Base-by-base conservation (phyloP, 768 basidiomycete genomes). In the Trametes punicea region DNA sequence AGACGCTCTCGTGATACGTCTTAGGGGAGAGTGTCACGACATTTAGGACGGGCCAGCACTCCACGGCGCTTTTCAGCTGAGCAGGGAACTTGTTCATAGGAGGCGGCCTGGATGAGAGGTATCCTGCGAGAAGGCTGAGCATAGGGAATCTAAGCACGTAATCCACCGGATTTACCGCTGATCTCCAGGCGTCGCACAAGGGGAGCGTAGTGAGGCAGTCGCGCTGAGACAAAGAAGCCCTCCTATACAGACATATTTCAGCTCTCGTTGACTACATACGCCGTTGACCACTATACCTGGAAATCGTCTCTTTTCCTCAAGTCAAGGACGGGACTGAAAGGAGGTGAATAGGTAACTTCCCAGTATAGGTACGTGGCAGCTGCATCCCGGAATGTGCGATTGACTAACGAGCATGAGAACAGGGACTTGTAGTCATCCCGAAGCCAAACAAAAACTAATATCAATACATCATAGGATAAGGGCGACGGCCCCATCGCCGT, bases 351-450 rank as follows among this genome's bases (percentile, higher is more conserved):
- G n/a, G 76, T 68, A 8, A 82, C 75, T 18, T 66, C 65, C 15
- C 65, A 62, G 57, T 83, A 84, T 0, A 85, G 73, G 18, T 80
- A 48, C 21, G 65, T 70, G 13, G 79, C 74, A 7, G 80, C 75
- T 8, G 71, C 75, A 31, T 62, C 59, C 60, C 75, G 75, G 64
- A 81, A 78, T n/a, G 73, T 70, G 51, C 68, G 69, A 60, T 75
- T 77, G 15, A 81, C 80, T 13, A 81, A 64, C 33, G 78, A 67
- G 61, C 75, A 81, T 8, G 57, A 60, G 52, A 60, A 73, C 18
- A 85, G 70, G 0, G 72, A 55, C 18, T 47, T 44, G 52, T 69
- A 72, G 57, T 81, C 73, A 9, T 74, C 62, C 31, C 41, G 51
- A 29, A 77, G 65, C 34, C 62, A 34, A 20, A 66, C 69, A 6